Evolutionary conservation across 108 stramenopile species (phyloP).

Genomic region (Skeletonema menzelii): DNA sequence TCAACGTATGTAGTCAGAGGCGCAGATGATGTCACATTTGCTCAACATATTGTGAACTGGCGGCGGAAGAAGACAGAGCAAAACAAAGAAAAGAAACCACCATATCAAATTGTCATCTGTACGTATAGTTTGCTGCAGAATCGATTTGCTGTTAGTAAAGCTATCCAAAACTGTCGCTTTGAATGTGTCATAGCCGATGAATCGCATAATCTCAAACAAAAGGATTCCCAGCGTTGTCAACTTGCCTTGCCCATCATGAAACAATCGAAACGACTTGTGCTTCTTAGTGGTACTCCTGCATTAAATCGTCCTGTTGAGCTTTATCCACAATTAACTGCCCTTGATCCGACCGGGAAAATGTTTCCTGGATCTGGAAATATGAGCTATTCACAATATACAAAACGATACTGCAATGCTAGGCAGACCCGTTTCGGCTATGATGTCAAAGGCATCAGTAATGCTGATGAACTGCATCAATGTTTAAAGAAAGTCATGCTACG

Average conservation of each 20-base stretch:
- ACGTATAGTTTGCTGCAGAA: slow-evolving; percentile 68
- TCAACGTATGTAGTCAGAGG: slow-evolving; percentile 60
- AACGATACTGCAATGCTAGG: slow-evolving; percentile 77
- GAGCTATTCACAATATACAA: slow-evolving; percentile 65
- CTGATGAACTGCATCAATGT: slow-evolving; percentile 76
- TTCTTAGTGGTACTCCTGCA: slow-evolving; percentile 91
- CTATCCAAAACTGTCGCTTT: slow-evolving; percentile 55
- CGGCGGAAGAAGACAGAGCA: slow-evolving; percentile 9
- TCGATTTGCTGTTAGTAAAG: slow-evolving; percentile 45
- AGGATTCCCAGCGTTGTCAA: slow-evolving; percentile 74
- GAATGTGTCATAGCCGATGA: slow-evolving; percentile 87
- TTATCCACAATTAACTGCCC: slow-evolving; percentile 76
- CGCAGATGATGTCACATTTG: slow-evolving; percentile 59
- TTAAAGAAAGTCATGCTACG: slow-evolving; percentile 85
- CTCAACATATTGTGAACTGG: slow-evolving; percentile 27
- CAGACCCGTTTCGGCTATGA: slow-evolving; percentile 75
- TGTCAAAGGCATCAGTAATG: slow-evolving; percentile 63
- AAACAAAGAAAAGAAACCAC: slow-evolving; percentile 1
- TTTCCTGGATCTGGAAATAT: slow-evolving; percentile 46
- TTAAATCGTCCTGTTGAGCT: slow-evolving; percentile 90
- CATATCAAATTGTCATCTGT: slow-evolving; percentile 65
- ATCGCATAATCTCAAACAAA: slow-evolving; percentile 86
- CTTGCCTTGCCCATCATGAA: slow-evolving; percentile 72
- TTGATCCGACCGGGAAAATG: slow-evolving; percentile 58
- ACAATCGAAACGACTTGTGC: slow-evolving; percentile 60